These are phyloP conservation scores for Aspergillus steynii DNA, from an alignment of 495 filamentous ascomycete genomes.

Conservation along the genomic window DNA sequence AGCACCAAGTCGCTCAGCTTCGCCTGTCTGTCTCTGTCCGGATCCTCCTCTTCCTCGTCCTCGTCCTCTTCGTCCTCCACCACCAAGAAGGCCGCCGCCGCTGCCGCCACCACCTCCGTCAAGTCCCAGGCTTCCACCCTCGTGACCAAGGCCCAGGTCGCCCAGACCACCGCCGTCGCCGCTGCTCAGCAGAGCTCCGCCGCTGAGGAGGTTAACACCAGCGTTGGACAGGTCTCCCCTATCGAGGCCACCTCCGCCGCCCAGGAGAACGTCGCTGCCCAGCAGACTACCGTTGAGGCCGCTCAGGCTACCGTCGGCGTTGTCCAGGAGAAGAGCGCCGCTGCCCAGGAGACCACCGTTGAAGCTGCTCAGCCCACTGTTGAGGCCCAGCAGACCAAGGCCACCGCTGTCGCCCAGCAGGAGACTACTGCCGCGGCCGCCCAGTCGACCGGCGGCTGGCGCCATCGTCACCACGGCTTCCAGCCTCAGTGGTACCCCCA, in stretches of 20 bases:
- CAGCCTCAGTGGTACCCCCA: background rate
- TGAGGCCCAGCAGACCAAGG: background rate
- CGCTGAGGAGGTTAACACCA: background rate
- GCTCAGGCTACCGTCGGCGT: background rate
- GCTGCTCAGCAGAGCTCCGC: background rate
- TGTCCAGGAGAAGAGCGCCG: background rate
- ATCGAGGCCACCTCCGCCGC: background rate
- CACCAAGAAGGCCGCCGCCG: background rate
- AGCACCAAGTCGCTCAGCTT: slow-evolving; percentile 46
- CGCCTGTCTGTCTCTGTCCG: slow-evolving; percentile 37
- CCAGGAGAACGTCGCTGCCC: background rate
- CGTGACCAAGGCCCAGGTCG: background rate
- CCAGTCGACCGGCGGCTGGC: background rate
- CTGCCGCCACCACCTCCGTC: background rate
- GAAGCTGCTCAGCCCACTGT: background rate
- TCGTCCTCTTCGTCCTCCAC: background rate
- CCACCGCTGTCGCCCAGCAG: too few relatives aligned
- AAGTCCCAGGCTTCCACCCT: background rate
- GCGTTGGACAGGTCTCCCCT: background rate
- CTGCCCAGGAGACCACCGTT: too few relatives aligned
- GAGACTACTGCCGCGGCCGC: too few relatives aligned
- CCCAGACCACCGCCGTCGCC: background rate
- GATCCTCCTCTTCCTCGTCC: background rate
- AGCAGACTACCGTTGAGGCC: background rate
- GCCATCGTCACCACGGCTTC: background rate